Evolutionary conservation across 805 yeast species (phyloP), one percentile per base, ranked within the genome.

Genomic region (Candida boidinii): DNA sequence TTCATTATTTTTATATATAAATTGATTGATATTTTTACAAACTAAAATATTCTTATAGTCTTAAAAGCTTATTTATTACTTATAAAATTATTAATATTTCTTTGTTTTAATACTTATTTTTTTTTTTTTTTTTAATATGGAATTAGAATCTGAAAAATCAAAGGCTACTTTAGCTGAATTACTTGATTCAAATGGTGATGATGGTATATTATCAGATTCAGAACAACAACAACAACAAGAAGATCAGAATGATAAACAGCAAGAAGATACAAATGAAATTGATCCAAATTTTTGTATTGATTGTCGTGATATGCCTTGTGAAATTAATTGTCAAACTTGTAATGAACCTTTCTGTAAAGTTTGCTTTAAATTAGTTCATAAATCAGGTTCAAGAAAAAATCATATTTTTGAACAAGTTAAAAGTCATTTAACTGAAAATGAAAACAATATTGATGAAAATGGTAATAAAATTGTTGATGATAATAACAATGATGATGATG

Each of bases 291-390:
- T 69, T 26, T 82, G 92, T 53, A 65, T 75, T 13, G 90, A 81
- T 42, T 81, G 92, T 51, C 70, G 70, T 23, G 85, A 80, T 48
- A 83, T 77, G 75, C 79, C 83, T 15, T 60, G 71, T 4, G 84
- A 78, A 43, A 53, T 76, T n/a, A 52, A 60, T 23, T 81, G 92
- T 53, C 48, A 56, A 21, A 66, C 65, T 36, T 81, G 92, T 55
- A 72, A 68, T 26, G 90, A 81, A 45, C 62, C 62, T 12, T 81
- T 77, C 45, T 81, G 92, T 54, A 63, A 67, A 20, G 83, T 79
- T 3, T 82, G 90, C 49, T 80, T 70, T 46, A 73, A 65, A 28
- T 68, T 78, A 58, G 62, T 79, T 16, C 92, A 81, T 46, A 65
- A 78, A 35, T 79, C 82, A 20, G 92, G 92, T 13, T 65, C 69